Evolutionary conservation across 2,329 filamentous ascomycete species (phyloP).

Genomic region (Lecanicillium sp.): DNA sequence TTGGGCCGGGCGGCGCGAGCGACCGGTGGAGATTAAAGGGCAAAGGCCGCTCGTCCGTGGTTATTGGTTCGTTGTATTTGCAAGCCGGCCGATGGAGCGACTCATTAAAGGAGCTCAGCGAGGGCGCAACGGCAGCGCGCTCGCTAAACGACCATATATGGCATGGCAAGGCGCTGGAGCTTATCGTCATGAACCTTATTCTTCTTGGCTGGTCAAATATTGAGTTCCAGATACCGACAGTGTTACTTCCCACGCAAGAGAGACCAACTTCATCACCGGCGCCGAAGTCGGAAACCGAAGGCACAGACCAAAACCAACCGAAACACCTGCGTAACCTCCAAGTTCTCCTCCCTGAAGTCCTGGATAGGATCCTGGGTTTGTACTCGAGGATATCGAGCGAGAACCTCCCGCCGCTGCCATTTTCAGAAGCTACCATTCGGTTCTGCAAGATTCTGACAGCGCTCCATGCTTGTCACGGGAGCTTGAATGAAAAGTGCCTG

Average conservation of each 20-base stretch:
- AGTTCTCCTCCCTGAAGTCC: slow-evolving; percentile 59
- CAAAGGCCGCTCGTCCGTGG: slow-evolving; percentile 68
- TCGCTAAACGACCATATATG: slow-evolving; percentile 87
- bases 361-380: slow-evolving; percentile 66
- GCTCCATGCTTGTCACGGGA: slow-evolving; percentile 58
- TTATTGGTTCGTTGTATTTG: slow-evolving; percentile 79
- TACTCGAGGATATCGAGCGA: slow-evolving; percentile 67
- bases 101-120: slow-evolving; percentile 73
- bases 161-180: slow-evolving; percentile 92
- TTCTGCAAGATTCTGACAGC: slow-evolving; percentile 63
- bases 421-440: slow-evolving; percentile 66
- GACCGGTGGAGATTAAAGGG: slow-evolving; percentile 76
- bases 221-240: slow-evolving; percentile 67
- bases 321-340: slow-evolving; percentile 48
- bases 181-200: slow-evolving; percentile 73
- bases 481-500: slow-evolving; percentile 51
- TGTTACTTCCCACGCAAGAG: slow-evolving; percentile 46
- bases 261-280: slow-evolving; percentile 27
- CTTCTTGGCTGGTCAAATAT: slow-evolving; percentile 78
- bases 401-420: slow-evolving; percentile 60
- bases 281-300: slow-evolving; percentile 19
- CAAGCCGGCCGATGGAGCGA: slow-evolving; percentile 87
- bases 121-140: slow-evolving; percentile 70
- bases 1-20: slow-evolving; percentile 62
- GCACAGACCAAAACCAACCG: slow-evolving; percentile 36